phyloP scores from a whole-genome alignment of 805 yeast species.

The Brettanomyces anomalus region DNA sequence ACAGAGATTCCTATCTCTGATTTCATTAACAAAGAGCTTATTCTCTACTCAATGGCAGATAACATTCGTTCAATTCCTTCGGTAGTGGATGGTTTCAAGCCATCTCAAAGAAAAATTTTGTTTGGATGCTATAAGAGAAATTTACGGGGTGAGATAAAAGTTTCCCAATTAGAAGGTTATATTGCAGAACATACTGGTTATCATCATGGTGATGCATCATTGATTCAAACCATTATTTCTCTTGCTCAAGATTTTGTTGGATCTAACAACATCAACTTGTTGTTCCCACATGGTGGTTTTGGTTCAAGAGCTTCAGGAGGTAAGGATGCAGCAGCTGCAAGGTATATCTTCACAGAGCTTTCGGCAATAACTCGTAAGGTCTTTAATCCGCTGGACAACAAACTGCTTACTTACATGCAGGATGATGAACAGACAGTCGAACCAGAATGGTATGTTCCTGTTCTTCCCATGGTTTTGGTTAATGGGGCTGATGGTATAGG shows the following conservation, averaged over 20 bases:
- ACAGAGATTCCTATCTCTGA: constrained; percentile 80
- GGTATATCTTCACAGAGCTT: constrained; percentile 88
- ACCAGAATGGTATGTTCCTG: constrained; percentile 92
- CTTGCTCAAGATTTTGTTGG: constrained; percentile 95
- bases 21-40: constrained; percentile 90
- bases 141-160: constrained; percentile 70
- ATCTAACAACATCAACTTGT: constrained; percentile 73
- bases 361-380: constrained; percentile 65
- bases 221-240: constrained; percentile 85
- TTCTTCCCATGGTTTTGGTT: constrained; percentile 89
- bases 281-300: constrained; percentile 89
- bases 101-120: constrained; percentile 92
- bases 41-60: constrained; percentile 93
- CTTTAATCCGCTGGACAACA: constrained; percentile 73
- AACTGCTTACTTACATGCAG: constrained; percentile 67
- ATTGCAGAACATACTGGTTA: constrained; percentile 85
- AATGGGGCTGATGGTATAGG: constrained; percentile 98
- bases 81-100: constrained; percentile 90
- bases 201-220: constrained; percentile 90
- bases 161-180: constrained; percentile 83
- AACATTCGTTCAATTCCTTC: constrained; percentile 93
- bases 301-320: constrained; percentile 97
- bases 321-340: constrained; percentile 96
- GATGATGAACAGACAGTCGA: constrained; percentile 94
- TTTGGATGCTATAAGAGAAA: constrained; percentile 83